phyloP scores from a whole-genome alignment of 345 rosid genomes.

The Trapa bicornis region DNA sequence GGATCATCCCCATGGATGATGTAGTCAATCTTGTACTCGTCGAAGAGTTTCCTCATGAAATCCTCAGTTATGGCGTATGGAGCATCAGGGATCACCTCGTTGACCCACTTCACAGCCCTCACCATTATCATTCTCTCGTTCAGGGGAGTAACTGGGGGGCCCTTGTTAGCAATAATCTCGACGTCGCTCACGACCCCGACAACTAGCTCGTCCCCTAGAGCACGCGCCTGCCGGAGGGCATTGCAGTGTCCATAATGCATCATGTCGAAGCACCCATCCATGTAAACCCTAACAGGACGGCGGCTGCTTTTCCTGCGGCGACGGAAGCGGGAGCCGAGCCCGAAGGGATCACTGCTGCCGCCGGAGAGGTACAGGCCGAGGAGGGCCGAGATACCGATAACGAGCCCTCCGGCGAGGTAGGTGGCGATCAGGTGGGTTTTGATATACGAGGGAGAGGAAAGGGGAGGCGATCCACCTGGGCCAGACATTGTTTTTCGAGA shows the following conservation, averaged over 20 bases:
- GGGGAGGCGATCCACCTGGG: constrained; percentile 5
- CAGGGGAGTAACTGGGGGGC: constrained; percentile 64
- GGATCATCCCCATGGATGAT: constrained; percentile 77
- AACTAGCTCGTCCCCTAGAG: constrained; percentile 55
- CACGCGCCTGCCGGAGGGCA: constrained; percentile 67
- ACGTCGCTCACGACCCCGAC: constrained; percentile 71
- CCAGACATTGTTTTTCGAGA: constrained; percentile 4
- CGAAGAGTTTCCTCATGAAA: constrained; percentile 58
- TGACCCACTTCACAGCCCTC: constrained; percentile 66
- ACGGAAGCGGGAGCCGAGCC: constrained; percentile 11
- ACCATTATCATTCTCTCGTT: constrained; percentile 67
- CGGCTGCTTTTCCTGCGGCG: constrained; percentile 26
- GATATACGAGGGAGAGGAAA: constrained; percentile 23
- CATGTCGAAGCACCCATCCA: constrained; percentile 82
- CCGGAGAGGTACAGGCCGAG: constrained; percentile 21
- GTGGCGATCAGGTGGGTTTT: constrained; percentile 21
- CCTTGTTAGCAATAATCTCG: constrained; percentile 60
- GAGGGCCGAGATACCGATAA: constrained; percentile 24
- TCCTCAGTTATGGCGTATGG: constrained; percentile 66
- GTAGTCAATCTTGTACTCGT: constrained; percentile 52
- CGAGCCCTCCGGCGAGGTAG: constrained; percentile 40
- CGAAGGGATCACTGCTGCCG: neutral
- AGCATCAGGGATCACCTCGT: constrained; percentile 61
- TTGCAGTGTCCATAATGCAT: constrained; percentile 86
- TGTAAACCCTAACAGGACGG: constrained; percentile 50